These are phyloP conservation scores for Coemansia sp. DNA, from an alignment of 192 early-diverging fungal species.

Conservation along the genomic window DNA sequence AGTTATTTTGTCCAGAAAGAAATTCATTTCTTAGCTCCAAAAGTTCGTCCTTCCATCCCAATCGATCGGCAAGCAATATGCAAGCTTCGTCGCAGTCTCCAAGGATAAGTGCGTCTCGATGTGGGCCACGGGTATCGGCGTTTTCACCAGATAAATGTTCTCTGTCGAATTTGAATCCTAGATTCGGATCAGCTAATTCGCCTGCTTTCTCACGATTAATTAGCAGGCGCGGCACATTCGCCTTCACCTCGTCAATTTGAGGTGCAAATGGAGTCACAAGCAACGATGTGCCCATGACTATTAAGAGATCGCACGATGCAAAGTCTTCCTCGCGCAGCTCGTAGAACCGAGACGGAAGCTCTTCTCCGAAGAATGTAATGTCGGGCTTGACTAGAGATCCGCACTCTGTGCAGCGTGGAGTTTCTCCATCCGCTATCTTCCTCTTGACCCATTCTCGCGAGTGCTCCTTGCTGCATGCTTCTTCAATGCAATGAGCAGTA, in stretches of 20 bases:
- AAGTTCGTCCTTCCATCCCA: conserved; percentile 70
- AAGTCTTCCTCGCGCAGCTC: conserved; percentile 66
- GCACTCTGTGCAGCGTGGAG: conserved; percentile 74
- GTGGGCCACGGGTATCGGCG: conserved; percentile 18
- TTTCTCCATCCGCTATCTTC: conserved; percentile 57
- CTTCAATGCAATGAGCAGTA: conserved; percentile 69
- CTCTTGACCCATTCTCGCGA: conserved; percentile 54
- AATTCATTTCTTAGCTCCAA: conserved; percentile 18
- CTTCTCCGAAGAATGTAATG: conserved; percentile 97
- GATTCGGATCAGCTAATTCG: conserved; percentile 32
- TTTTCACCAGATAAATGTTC: conserved; percentile 38
- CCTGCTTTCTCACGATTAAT: conserved; percentile 89
- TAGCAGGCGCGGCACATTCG: conserved; percentile 77
- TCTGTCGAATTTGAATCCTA: conserved; percentile 84
- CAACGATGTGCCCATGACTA: conserved; percentile 93
- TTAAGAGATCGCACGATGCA: conserved; percentile 75
- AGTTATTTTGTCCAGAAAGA: conserved; percentile 8
- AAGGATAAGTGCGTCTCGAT: conserved; percentile 75
- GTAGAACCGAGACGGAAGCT: conserved; percentile 78
- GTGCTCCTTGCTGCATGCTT: conserved; percentile 41
- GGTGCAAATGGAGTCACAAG: conserved; percentile 89
- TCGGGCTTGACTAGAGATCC: conserved; percentile 81
- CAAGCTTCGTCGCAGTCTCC: conserved; percentile 89
- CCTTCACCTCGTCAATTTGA: conserved; percentile 67
- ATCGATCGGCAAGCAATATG: conserved; percentile 62